Conservation (phyloP, 1,139 yeast species). For the Petasospora rhodanensis region DNA sequence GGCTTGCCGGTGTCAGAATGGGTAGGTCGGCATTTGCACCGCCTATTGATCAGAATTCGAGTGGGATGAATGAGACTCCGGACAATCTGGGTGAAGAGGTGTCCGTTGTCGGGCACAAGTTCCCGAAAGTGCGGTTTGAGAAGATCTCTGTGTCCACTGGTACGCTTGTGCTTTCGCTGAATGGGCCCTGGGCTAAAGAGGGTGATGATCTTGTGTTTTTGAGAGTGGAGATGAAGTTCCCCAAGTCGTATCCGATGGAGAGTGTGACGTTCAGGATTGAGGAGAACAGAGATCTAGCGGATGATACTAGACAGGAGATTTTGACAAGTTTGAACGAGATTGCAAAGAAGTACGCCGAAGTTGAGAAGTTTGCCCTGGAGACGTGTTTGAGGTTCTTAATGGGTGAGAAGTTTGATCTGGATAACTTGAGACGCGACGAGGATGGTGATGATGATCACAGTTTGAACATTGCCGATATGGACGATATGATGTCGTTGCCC, state of each 20-base stretch:
- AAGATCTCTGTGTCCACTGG: conserved; percentile 87
- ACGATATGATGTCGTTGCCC: conserved; percentile 26
- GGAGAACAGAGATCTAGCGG: conserved; percentile 64
- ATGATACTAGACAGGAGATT: conserved; percentile 46
- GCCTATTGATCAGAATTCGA: conserved; percentile 28
- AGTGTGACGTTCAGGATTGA: conserved; percentile 67
- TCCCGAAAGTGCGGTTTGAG: conserved; percentile 83
- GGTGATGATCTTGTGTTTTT: conserved; percentile 61
- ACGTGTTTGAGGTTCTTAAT: conserved; percentile 70
- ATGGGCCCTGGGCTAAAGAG: conserved; percentile 68
- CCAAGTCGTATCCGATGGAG: conserved; percentile 62
- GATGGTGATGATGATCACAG: conserved; percentile 24
- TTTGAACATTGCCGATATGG: conserved; percentile 24
- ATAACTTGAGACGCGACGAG: conserved; percentile 26
- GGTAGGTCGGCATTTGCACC: conserved; percentile 48
- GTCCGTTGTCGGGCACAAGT: conserved; percentile 81
- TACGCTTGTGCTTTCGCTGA: conserved; percentile 63
- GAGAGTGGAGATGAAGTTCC: conserved; percentile 64
- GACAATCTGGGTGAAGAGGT: conserved; percentile 88
- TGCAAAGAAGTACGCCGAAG: conserved; percentile 50
- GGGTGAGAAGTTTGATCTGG: conserved; percentile 72
- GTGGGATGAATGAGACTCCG: conserved; percentile 44
- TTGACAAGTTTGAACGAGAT: conserved; percentile 49
- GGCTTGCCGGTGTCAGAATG: conserved; percentile 90
- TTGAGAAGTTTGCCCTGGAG: conserved; percentile 69